Base-by-base conservation (phyloP, 2,329 filamentous ascomycete species). In the Ampelomyces quisqualis region DNA sequence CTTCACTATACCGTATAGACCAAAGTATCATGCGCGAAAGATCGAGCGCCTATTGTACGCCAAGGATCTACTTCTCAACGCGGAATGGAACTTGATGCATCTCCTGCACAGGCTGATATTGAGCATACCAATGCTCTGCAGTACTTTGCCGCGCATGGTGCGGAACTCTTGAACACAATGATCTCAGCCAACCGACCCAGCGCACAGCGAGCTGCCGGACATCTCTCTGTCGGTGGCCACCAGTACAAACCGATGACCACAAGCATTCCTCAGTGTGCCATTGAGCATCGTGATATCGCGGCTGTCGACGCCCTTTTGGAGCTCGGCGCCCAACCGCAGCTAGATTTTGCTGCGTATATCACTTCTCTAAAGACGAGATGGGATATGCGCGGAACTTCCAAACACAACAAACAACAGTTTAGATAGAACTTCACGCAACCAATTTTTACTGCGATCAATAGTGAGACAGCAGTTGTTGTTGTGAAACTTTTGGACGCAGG, bases 1-100 rank as follows among this genome's bases (percentile, higher is more conserved):
- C 1, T 73, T 73, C 65, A 86, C 79, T 6, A 77, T 88, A 21
- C 84, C 82, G 0, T 89, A 86, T 47, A 85, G 84, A 2, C 63
- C 65, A 3, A 69, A 69, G 30, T 70, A 68, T 47, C 58, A 71
- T 40, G 82, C 84, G 10, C 82, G 81, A 57, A 82, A 82, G 56
- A 90, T 94, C 40, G 88, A 94, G 65, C 90, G 86, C 59, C 73
- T 94, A 0, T 79, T 90, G 30, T 94, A 88, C 60, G 88, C 85
- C 2, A 85, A 87, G 49, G 89, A 95, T 61, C 66, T 94, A 13
- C 74, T 94, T 6, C 77, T 94, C 13, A 93, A 94, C 55, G 86
- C 64, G 0, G 87, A 94, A 60, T 94, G 89, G 88, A 94, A 93
- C 75, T 90, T 2, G 88, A 88, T 1, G 86, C 86, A 2, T 85